Base-by-base conservation (phyloP, 805 yeast species). In the Sugiyamaella marilandica region DNA sequence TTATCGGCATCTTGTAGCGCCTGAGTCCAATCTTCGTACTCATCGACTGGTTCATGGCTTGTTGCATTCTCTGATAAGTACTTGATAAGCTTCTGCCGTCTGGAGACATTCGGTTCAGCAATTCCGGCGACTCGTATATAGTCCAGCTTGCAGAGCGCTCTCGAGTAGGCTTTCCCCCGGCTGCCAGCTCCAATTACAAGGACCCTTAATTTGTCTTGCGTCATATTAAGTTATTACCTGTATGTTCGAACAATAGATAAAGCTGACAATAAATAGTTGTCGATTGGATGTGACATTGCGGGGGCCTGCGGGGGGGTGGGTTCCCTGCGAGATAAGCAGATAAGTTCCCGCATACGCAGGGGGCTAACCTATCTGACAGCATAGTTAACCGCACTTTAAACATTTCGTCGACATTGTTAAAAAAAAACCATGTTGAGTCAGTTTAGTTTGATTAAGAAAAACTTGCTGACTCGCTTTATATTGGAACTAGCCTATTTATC, bases 111-210 rank as follows among this genome's bases (percentile, higher is more conserved):
- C 10, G 59, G 58, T 19, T 59, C 62, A 2, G 55, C 60, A 3
- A 59, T 47, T 1, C 62, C 62, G 2, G 57, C 52, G 44, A 59
- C 51, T 19, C 51, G 56, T 11, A 52, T 52, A 37, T 39, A 55
- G 11, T 51, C 58, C 39, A 52, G 45, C n/a, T 53, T 49, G 24
- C 49, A 37, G 14, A 59, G 55, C 13, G 58, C 54, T 29, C 50
- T 41, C 9, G 59, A 51, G 41, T 59, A 59, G 24, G 58, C 58
- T 1, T 52, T 29, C 16, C 59, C 62, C 13, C 62, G 32, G 50
- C 51, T 53, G 18, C 62, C 62, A 29, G 57, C 61, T 7, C 62
- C 62, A 13, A 59, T 49, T 2, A 55, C 46, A 10, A 59, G 50
- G 8, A 55, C 39, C 26, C 36, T 50, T 3, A 57, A 29, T 13